phyloP scores from a whole-genome alignment of 768 basidiomycete species.

The Obba rivulosa region DNA sequence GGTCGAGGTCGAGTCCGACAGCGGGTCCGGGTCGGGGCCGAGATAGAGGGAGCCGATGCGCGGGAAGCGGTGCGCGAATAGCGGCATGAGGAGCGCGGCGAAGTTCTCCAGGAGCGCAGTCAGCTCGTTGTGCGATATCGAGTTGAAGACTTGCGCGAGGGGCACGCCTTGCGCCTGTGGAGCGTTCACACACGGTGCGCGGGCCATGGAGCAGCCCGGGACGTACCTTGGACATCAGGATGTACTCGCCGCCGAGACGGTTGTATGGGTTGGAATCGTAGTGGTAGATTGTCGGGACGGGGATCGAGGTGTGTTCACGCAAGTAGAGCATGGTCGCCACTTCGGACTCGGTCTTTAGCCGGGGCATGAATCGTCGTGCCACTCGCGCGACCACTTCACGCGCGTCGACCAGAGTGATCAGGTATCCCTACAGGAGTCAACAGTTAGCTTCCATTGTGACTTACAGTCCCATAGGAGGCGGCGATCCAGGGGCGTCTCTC shows the following conservation, averaged over 20 bases:
- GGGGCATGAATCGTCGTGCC: constrained; percentile 81
- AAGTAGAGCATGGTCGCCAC: constrained; percentile 83
- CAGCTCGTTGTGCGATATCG: constrained; percentile 60
- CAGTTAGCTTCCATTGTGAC: not conserved
- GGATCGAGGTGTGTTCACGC: constrained; percentile 61
- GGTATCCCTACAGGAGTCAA: constrained; percentile 54
- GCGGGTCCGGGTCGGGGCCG: constrained; percentile 28
- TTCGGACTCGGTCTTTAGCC: constrained; percentile 83
- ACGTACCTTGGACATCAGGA: constrained; percentile 79
- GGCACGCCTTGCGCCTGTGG: constrained; percentile 69
- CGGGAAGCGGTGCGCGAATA: constrained; percentile 74
- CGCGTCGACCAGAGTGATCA: constrained; percentile 58
- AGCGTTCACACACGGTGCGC: constrained; percentile 5
- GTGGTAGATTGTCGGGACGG: constrained; percentile 70
- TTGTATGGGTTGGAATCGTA: constrained; percentile 84
- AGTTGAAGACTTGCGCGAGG: constrained; percentile 65
- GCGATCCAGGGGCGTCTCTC: no score
- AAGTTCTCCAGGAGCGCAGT: constrained; percentile 62
- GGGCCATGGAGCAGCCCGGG: no score
- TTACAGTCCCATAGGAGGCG: no score
- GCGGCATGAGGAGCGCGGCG: constrained; percentile 60
- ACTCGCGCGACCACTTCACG: constrained; percentile 71
- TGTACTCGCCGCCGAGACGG: constrained; percentile 79
- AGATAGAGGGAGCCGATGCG: constrained; percentile 72
- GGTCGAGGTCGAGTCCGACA: constrained; percentile 12